phyloP scores from a whole-genome alignment of 345 rosid genomes.

The Salix udensis region DNA sequence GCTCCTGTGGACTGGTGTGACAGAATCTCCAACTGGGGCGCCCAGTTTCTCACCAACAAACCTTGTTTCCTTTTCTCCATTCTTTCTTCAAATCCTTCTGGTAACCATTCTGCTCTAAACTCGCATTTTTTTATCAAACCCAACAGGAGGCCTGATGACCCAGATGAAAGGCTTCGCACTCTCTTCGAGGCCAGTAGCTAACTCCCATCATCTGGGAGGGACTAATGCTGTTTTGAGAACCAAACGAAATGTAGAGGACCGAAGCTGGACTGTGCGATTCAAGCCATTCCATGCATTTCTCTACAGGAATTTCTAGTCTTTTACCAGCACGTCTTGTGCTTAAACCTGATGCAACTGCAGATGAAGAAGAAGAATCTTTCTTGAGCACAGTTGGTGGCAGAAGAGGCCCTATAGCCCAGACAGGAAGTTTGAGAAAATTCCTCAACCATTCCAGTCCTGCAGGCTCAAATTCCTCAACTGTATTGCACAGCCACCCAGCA shows the following conservation, averaged over 20 bases:
- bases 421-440: conserved; percentile 28
- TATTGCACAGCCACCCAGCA: conserved; percentile 38
- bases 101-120: conserved; percentile 44
- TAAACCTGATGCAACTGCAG: neutral
- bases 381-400: conserved; percentile 29
- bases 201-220: conserved; percentile 43
- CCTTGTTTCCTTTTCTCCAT: conserved; percentile 18
- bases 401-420: conserved; percentile 47
- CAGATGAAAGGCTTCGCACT: conserved; percentile 43
- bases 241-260: conserved; percentile 48
- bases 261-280: conserved; percentile 20
- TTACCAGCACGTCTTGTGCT: conserved; percentile 19
- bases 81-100: conserved; percentile 42
- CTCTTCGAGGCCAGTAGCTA: conserved; percentile 43
- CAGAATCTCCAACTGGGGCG: conserved; percentile 50
- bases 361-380: neutral
- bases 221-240: conserved; percentile 46
- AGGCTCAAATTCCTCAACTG: conserved; percentile 41
- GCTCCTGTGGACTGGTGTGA: conserved; percentile 40
- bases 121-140: conserved; percentile 36
- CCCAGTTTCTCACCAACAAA: conserved; percentile 45
- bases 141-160: conserved; percentile 49
- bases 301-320: conserved; percentile 25
- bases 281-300: conserved; percentile 42
- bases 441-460: conserved; percentile 28